Conservation (phyloP, 2,329 filamentous ascomycete species). For the Ceratocystis colombiana region DNA sequence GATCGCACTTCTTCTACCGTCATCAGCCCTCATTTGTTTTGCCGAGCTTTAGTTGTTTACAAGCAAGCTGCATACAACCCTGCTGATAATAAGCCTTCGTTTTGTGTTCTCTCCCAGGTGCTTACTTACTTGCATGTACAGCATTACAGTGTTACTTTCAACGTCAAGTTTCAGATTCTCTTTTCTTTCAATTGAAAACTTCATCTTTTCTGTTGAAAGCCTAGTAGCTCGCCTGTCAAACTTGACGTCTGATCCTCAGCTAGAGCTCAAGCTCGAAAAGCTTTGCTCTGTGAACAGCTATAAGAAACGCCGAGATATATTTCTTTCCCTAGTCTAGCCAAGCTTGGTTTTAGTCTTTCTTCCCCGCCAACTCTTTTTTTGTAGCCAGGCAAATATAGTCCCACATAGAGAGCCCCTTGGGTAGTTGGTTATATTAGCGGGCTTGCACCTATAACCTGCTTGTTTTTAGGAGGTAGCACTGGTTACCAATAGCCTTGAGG, state of each 20-base stretch:
- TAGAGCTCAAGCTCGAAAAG: neutral
- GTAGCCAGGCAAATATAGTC: neutral
- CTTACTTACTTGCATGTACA: neutral
- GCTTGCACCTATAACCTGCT: neutral
- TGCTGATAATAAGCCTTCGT: neutral
- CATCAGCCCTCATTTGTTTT: neutral
- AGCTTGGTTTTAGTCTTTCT: too few species aligned
- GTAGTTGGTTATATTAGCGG: neutral
- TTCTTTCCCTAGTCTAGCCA: too few species aligned
- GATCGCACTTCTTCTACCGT: too few species aligned
- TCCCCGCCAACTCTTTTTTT: too few species aligned
- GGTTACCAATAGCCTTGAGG: neutral
- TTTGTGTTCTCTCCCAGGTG: neutral
- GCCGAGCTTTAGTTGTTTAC: neutral
- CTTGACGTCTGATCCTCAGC: neutral
- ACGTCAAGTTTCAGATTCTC: constrained; percentile 2
- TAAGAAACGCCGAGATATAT: neutral
- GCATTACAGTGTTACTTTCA: too few species aligned
- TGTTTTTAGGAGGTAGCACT: neutral
- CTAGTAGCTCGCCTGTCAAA: neutral
- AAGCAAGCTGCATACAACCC: neutral
- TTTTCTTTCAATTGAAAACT: neutral
- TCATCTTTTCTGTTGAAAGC: neutral
- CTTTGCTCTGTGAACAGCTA: neutral
- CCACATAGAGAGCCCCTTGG: neutral